Evolutionary conservation across 768 basidiomycete species (phyloP).

Genomic region (Rhodosporidiobolus sp.): DNA sequence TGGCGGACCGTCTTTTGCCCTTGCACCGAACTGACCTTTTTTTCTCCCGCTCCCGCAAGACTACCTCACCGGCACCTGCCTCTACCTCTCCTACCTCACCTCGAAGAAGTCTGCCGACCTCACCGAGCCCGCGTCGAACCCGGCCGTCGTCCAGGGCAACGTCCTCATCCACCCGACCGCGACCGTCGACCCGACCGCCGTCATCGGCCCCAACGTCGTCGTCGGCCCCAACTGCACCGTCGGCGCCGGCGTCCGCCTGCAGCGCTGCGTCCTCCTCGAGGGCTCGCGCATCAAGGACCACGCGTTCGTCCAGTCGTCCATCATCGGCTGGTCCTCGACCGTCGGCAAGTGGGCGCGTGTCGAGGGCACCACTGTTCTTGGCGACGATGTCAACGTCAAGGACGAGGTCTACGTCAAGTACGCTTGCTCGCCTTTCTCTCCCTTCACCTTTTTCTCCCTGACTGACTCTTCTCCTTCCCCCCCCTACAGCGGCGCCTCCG

Average conservation of each 20-base stretch:
- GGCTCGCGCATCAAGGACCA: conserved; percentile 54
- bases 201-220: conserved; percentile 55
- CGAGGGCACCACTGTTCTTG: conserved; percentile 50
- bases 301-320: conserved; percentile 53
- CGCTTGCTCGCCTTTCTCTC: conserved; percentile 45
- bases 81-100: conserved; percentile 54
- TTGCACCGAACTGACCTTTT: neutral
- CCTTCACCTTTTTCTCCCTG: conserved; percentile 49
- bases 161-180: conserved; percentile 54
- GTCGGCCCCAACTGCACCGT: conserved; percentile 53
- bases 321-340: conserved; percentile 50
- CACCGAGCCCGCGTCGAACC: conserved; percentile 51
- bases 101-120: conserved; percentile 44
- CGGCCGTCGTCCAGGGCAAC: conserved; percentile 53
- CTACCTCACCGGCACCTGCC: conserved; percentile 51
- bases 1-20: conserved; percentile 36
- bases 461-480: neutral
- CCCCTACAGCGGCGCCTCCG: neutral
- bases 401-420: conserved; percentile 54
- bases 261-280: conserved; percentile 54
- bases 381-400: conserved; percentile 55
- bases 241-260: conserved; percentile 53
- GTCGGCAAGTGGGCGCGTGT: conserved; percentile 36
- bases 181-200: conserved; percentile 50
- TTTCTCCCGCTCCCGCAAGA: neutral